phyloP scores from a whole-genome alignment of 1,139 yeast genomes.

The Nakaseomyces delphensis region DNA sequence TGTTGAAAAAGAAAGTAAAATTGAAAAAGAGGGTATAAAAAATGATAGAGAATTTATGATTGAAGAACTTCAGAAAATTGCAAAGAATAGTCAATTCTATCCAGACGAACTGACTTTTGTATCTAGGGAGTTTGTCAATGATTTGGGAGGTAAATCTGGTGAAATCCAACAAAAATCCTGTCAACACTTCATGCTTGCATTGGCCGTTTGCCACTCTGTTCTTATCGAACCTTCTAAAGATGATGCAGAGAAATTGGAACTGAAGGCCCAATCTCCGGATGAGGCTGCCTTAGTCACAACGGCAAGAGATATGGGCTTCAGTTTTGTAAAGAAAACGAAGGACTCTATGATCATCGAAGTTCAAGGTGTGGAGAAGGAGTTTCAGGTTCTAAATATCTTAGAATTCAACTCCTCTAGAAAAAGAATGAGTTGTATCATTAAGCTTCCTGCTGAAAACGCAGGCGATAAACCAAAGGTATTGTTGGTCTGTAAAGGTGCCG shows the following conservation, averaged over 20 bases:
- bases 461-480: constrained; percentile 40
- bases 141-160: constrained; percentile 44
- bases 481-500: constrained; percentile 88
- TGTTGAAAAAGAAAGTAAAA: constrained; percentile 55
- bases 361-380: constrained; percentile 68
- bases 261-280: constrained; percentile 95
- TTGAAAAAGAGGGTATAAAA: constrained; percentile 53
- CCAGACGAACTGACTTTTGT: constrained; percentile 68
- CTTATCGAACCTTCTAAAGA: constrained; percentile 61
- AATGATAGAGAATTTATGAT: constrained; percentile 63
- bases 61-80: constrained; percentile 37
- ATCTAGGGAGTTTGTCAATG: constrained; percentile 57
- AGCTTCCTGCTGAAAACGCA: constrained; percentile 42
- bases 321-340: constrained; percentile 67
- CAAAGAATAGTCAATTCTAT: constrained; percentile 46
- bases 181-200: constrained; percentile 74
- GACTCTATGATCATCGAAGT: constrained; percentile 59
- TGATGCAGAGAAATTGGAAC: constrained; percentile 48
- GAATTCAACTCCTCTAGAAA: constrained; percentile 90
- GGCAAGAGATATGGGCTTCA: constrained; percentile 90
- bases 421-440: constrained; percentile 91
- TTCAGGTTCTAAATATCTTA: constrained; percentile 63
- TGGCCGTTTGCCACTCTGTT: constrained; percentile 89
- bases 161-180: constrained; percentile 52
- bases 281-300: constrained; percentile 93